Evolutionary conservation across 805 yeast species (phyloP).

Genomic region (Saccharomycopsis lassenensis): DNA sequence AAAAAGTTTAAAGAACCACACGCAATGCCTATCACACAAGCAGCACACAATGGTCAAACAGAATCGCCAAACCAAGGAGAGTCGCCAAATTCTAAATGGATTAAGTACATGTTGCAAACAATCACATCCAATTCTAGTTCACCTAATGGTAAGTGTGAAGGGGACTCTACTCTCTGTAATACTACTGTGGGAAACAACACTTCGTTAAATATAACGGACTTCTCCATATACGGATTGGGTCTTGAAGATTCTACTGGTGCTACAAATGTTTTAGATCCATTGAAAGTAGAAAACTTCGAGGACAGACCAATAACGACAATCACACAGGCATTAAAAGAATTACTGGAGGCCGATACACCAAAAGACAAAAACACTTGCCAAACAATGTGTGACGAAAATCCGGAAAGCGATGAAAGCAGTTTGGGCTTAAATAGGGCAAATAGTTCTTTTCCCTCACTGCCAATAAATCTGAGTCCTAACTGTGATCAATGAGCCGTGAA

Average conservation of each 20-base stretch:
- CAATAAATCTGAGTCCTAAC: not conserved
- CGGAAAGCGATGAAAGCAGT: slow-evolving; percentile 1
- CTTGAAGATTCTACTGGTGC: not conserved
- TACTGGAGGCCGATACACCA: not conserved
- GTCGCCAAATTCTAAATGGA: slow-evolving; percentile 12
- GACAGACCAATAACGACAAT: too few relatives aligned
- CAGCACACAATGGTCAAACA: not conserved
- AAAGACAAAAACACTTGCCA: not conserved
- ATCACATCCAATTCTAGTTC: slow-evolving; percentile 4
- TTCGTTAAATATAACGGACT: not conserved
- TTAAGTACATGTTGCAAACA: slow-evolving; percentile 5
- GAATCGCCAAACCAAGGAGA: not conserved
- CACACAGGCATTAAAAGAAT: too few relatives aligned
- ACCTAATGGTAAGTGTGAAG: slow-evolving; percentile 1
- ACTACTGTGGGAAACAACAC: not conserved
- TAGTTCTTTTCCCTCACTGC: not conserved
- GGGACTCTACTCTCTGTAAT: not conserved
- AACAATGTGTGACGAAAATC: too few relatives aligned
- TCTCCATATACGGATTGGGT: not conserved
- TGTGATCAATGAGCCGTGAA: not conserved
- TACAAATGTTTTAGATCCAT: not conserved
- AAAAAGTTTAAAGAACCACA: not conserved
- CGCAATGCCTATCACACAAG: not conserved
- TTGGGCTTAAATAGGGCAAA: not conserved
- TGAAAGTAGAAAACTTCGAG: too few relatives aligned